Evolutionary conservation across 306 rosid species (phyloP), one percentile per base, ranked within the genome.

Genomic region (Clitoria ternatea): DNA sequence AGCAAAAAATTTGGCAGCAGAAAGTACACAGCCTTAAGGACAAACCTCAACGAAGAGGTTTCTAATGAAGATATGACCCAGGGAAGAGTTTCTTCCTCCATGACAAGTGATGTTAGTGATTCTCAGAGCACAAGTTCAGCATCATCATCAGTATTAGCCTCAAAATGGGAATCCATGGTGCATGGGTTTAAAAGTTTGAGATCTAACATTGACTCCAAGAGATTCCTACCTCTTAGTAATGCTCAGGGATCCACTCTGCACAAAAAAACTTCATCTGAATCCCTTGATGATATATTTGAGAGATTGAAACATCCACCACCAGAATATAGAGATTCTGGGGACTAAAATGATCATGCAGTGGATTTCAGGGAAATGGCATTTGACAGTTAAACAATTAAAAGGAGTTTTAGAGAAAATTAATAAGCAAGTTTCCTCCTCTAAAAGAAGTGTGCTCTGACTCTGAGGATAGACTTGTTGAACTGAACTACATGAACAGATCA

Each of bases 261-360:
- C 10, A 23, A 88, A 27, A 86, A 63, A 8, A 54, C 90, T 64
- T 85, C 97, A 17, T 67, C 73, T 2, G 93, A 85, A 73, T 90
- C 98, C 17, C 97, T 92, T 2, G 98, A 92, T 55, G 97, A 92
- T 22, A 92, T 92, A 76, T 92, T 92, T 52, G 91, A 88, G 72
- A 85, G 88, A 82, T 65, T 92, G 79, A 86, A 87, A 76, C 89
- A 64, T 53, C 93, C 91, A 0, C 83, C 84, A 27, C 26, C 65
- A 3, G 86, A 83, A 24, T 69, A 67, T 18, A 79, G 50, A 63
- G 81, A 74, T 66, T 65, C 71, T 72, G 71, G 40, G 32, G 79
- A 81, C 3, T 84, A 68, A 43, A 84, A 73, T 59, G 82, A 69
- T 47, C 83, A 78, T 49, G 74, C 13, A 49, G 61, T 61, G 42